Evolutionary conservation across 495 filamentous ascomycete species (phyloP).

Genomic region (Neurospora sp.): DNA sequence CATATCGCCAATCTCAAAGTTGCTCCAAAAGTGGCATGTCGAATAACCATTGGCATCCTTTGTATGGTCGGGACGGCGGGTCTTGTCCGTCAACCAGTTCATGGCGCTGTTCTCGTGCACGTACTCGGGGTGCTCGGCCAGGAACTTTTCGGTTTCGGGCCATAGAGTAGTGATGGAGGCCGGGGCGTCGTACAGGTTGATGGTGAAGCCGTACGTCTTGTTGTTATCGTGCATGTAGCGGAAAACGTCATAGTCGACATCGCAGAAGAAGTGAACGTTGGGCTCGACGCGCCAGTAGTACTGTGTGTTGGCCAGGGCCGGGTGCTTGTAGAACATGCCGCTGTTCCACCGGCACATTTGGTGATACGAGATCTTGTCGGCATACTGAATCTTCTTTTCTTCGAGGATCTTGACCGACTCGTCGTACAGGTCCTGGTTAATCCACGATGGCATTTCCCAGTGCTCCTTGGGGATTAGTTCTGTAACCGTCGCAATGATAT

Average conservation of each 20-base stretch:
- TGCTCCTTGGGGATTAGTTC: constrained; percentile 88
- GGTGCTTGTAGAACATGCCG: constrained; percentile 95
- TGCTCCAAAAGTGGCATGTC: constrained; percentile 99
- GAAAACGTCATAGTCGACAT: constrained; percentile 98
- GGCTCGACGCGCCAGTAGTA: constrained; percentile 99
- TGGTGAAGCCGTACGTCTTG: constrained; percentile 98
- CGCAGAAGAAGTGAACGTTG: constrained; percentile 98
- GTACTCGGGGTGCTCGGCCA: constrained; percentile 75
- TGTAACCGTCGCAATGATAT: constrained; percentile 20
- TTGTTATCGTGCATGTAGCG: constrained; percentile 95
- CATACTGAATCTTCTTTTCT: constrained; percentile 84
- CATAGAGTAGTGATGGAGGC: constrained; percentile 80
- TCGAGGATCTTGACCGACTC: constrained; percentile 77
- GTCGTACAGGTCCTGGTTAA: constrained; percentile 72
- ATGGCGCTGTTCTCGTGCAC: constrained; percentile 75
- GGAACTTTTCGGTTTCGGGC: constrained; percentile 86
- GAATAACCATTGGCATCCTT: constrained; percentile 79
- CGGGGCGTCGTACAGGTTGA: constrained; percentile 91
- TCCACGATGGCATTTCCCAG: constrained; percentile 89
- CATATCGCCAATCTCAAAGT: constrained; percentile 97
- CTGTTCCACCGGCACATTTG: constrained; percentile 99
- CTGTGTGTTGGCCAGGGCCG: constrained; percentile 65
- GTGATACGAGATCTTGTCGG: constrained; percentile 80
- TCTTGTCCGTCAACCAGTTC: constrained; percentile 74
- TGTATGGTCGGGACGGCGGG: constrained; percentile 70